Evolutionary conservation across 176 grass and related monocot species (phyloP).

Genomic region (Themeda triandra): DNA sequence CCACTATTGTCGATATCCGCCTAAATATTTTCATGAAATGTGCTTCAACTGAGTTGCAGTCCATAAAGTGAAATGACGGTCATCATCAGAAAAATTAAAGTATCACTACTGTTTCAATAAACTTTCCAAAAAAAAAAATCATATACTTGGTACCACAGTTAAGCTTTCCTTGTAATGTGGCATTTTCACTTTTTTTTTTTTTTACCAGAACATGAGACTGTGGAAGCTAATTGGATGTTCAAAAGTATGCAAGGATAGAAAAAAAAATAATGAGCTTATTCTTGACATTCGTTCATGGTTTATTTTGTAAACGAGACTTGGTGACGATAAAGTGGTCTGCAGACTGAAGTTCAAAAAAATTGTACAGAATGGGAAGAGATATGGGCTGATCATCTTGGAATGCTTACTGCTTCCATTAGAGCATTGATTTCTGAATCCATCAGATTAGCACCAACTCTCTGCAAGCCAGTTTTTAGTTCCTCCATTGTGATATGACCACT

Average conservation of each 20-base stretch:
- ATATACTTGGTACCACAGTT: not conserved
- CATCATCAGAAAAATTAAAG: slow-evolving; percentile 1
- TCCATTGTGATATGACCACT: too few relatives aligned
- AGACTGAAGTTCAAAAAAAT: not conserved
- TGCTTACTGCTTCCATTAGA: slow-evolving; percentile 74
- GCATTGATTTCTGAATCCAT: slow-evolving; percentile 74
- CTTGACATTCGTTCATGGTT: not conserved
- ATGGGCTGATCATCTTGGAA: not conserved
- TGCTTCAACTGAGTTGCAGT: not conserved
- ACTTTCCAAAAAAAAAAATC: not conserved
- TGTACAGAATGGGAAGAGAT: not conserved
- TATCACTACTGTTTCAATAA: not conserved
- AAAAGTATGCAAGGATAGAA: not conserved
- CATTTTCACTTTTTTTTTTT: not conserved
- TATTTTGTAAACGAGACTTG: not conserved
- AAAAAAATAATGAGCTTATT: not conserved
- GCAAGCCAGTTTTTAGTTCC: too few relatives aligned
- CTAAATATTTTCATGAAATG: slow-evolving; percentile 42
- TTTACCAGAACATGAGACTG: not conserved
- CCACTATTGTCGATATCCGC: slow-evolving; percentile 79
- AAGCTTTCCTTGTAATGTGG: not conserved
- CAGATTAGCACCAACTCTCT: not conserved
- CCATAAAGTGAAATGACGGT: slow-evolving; percentile 4
- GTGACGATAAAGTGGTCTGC: not conserved
- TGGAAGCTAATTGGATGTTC: not conserved